Evolutionary conservation across 805 yeast genomes (phyloP).

Genomic region (Alloascoidea africana): DNA sequence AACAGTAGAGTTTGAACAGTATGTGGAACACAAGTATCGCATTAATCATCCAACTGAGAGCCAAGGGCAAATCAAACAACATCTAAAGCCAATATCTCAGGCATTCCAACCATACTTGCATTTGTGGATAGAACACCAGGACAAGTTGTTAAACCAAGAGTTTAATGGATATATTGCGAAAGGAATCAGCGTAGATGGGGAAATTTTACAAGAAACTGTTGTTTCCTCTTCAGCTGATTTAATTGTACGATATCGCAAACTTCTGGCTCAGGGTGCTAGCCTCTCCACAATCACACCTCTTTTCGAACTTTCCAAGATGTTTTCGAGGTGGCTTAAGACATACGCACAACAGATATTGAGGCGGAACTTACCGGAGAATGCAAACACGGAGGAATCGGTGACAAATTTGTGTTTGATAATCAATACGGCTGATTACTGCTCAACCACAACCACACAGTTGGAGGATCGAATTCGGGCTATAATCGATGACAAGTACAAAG

Average conservation of each 20-base stretch:
- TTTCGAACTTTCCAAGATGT: slow-evolving; percentile 36
- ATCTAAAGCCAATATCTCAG: slow-evolving; percentile 26
- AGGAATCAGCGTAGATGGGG: slow-evolving; percentile 18
- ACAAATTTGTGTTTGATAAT: slow-evolving; percentile 55
- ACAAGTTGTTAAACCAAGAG: slow-evolving; percentile 41
- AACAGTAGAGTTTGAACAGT: slow-evolving; percentile 74
- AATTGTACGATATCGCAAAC: slow-evolving; percentile 61
- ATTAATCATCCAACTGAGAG: slow-evolving; percentile 15
- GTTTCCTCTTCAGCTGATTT: slow-evolving; percentile 80
- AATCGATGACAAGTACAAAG: slow-evolving; percentile 24
- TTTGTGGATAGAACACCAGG: slow-evolving; percentile 82
- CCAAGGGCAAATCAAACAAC: slow-evolving; percentile 7
- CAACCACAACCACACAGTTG: slow-evolving; percentile 62
- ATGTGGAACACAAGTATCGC: slow-evolving; percentile 46
- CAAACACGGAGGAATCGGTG: slow-evolving; percentile 41
- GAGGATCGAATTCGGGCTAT: slow-evolving; percentile 39
- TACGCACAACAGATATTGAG: slow-evolving; percentile 37
- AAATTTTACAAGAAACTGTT: slow-evolving; percentile 44
- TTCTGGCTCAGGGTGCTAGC: slow-evolving; percentile 54
- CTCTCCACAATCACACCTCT: slow-evolving; percentile 30
- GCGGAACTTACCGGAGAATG: slow-evolving; percentile 28
- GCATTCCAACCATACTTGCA: slow-evolving; percentile 77
- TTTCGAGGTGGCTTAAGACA: slow-evolving; percentile 47
- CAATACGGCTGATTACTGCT: slow-evolving; percentile 84
- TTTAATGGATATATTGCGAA: slow-evolving; percentile 39